Conservation (phyloP, 2,329 filamentous ascomycete species). For the Penicillium thymicola region DNA sequence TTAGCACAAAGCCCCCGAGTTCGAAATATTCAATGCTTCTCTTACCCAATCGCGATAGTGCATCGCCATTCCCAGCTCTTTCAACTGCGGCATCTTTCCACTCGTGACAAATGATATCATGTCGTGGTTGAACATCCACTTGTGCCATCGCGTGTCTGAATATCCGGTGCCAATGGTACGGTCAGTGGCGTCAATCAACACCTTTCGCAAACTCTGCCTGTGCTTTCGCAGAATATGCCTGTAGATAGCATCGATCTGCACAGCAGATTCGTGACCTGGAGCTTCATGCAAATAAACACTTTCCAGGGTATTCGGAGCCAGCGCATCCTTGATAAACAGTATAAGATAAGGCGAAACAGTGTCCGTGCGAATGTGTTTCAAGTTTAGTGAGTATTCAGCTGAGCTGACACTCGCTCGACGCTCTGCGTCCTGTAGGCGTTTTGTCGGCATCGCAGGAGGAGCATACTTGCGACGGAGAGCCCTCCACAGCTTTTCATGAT, state of each 20-base stretch:
- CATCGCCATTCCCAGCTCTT: conserved; percentile 69
- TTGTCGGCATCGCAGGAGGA: conserved; percentile 34
- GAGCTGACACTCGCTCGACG: not conserved
- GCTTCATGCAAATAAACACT: conserved; percentile 73
- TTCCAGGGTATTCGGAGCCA: conserved; percentile 76
- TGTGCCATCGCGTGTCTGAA: conserved; percentile 54
- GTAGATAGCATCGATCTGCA: conserved; percentile 69
- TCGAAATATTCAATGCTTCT: conserved; percentile 7
- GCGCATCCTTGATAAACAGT: conserved; percentile 70
- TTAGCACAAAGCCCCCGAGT: conserved; percentile 14
- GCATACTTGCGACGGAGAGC: conserved; percentile 62
- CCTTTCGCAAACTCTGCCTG: conserved; percentile 64
- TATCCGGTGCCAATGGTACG: conserved; percentile 42
- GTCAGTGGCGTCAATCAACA: conserved; percentile 70
- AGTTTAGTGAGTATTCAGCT: conserved; percentile 59
- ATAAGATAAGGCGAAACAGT: conserved; percentile 66
- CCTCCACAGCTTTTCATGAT: conserved; percentile 73
- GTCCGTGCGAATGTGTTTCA: conserved; percentile 75
- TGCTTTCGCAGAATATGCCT: conserved; percentile 68
- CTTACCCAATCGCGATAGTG: conserved; percentile 77
- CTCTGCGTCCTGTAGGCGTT: conserved; percentile 8
- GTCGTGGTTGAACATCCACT: conserved; percentile 69
- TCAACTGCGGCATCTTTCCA: conserved; percentile 68
- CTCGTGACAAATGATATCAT: conserved; percentile 71
- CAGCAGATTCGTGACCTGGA: conserved; percentile 52